Conservation (phyloP, 176 grass and related monocot species). For the Rhynchospora pubera region DNA sequence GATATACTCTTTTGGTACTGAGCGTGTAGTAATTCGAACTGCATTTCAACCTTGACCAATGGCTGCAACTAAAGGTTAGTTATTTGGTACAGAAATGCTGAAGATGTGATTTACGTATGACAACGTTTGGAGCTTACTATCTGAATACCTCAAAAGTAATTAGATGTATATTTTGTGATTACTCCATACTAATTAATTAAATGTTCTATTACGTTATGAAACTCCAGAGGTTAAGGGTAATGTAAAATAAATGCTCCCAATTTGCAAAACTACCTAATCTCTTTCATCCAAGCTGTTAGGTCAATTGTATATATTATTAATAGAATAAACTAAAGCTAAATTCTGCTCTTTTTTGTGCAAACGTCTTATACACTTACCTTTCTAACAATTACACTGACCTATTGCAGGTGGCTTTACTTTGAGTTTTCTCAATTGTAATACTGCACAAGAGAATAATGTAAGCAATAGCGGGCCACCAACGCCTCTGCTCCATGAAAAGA, state of each 20-base stretch:
- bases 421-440: constrained; percentile 5
- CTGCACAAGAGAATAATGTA: constrained; percentile 5
- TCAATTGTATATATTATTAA: no score
- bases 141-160: neutral
- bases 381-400: neutral
- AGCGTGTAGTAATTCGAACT: neutral
- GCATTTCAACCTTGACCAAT: neutral
- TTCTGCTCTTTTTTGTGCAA: neutral
- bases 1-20: neutral
- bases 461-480: neutral
- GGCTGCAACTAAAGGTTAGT: constrained; percentile 6
- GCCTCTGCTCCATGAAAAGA: neutral
- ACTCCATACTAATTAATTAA: neutral
- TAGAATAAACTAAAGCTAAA: neutral
- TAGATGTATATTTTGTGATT: neutral
- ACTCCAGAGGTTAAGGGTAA: neutral
- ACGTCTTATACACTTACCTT: neutral
- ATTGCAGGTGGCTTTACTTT: constrained; percentile 5
- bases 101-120: neutral
- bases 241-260: no score
- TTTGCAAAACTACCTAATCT: no score
- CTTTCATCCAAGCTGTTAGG: no score
- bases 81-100: neutral
- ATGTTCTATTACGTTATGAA: neutral
- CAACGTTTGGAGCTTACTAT: neutral